Base-by-base conservation (phyloP, 1,284 basidiomycete species). In the Malassezia slooffiae region DNA sequence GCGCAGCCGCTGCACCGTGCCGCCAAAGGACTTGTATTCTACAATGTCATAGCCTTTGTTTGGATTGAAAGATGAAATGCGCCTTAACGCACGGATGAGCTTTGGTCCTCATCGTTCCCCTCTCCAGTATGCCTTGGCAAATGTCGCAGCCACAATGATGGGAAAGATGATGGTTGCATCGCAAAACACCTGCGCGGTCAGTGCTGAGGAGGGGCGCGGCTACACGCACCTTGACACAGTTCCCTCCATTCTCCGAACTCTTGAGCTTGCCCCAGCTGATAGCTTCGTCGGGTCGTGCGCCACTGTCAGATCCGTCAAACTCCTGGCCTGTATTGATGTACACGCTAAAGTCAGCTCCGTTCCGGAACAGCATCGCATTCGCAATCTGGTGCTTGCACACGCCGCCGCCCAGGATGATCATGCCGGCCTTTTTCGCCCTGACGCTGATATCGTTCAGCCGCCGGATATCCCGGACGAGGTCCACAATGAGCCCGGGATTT, bases 341-440 rank as follows among this genome's bases (percentile, higher is more conserved):
- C 11, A 99, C 91, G 3, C 90, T 88, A 63, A 80, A 97, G 70
- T 99, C 93, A 4, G 93, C 93, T 3, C 93, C 93, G 64, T 97
- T 97, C 28, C 91, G 79, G 66, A 97, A 95, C 17, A 99, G 75
- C 93, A 99, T 96, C 1, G 91, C 90, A 65, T 99, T 99, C 13
- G 90, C 90, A 47, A 99, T 95, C 68, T 97, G 93, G 70, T 97
- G 93, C 72, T 97, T 99, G 75, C 91, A 96, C 7, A 99, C 91
- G 1, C 93, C 93, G 12, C 93, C 93, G 11, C 93, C 93, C 6
- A 97, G 78, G 44, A 99, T 82, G 61, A 97, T 90, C 87, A 97
- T 97, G 3, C 93, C 93, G 5, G 93, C 93, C 71, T 90, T 91
- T 55, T 80, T 81, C 23, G 89, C 82, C 57, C 79, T 82, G 47